Base-by-base conservation (phyloP, 495 filamentous ascomycete species). In the Lepidopterella palustris region DNA sequence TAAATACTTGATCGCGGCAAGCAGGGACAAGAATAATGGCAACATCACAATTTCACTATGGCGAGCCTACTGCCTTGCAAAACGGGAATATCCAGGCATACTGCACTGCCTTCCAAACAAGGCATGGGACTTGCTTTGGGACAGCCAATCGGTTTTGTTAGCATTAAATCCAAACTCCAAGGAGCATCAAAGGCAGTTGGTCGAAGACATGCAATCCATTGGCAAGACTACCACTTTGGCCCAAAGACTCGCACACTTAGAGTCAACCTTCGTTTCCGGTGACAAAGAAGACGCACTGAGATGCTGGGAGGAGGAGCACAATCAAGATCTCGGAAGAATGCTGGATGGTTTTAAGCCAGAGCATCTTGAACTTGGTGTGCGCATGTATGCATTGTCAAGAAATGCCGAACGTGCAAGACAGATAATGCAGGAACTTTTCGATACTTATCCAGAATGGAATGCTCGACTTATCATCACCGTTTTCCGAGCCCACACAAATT, bases 41-140 rank as follows among this genome's bases (percentile, higher is more conserved):
- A 15, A 21, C 18, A 50, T 25, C 47, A 26, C 20, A 25, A 24
- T 24, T 27, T 15, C 18, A 15, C 27, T 61, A 11, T 65, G 62
- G 62, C 53, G 58, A 48, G 45, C 58, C 9, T 65, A 65, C 31
- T 39, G 26, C n/a, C 27, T 53, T 2, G 58, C 54, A 4, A 65
- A 65, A 51, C 25, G 45, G 5, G 15, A 25, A 5, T 1, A 48
- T 50, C 26, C 58, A 6, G 20, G 15, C 4, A 13, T 56, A n/a
- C 49, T 55, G 9, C 15, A 4, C 4, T n/a, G n/a, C 25, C 45
- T 67, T 4, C 53, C 64, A 23, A n/a, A 60, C 11, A 23, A 25
- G 40, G 52, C 52, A 13, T 67, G 64, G 64, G 54, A 60, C 21
- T 32, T 61, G 10, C 50, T 67, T 4, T 67, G 60, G 60, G 42